Evolutionary conservation across 2,329 filamentous ascomycete genomes (phyloP), one percentile per base, ranked within the genome.

Genomic region (Diaporthe amygdali): DNA sequence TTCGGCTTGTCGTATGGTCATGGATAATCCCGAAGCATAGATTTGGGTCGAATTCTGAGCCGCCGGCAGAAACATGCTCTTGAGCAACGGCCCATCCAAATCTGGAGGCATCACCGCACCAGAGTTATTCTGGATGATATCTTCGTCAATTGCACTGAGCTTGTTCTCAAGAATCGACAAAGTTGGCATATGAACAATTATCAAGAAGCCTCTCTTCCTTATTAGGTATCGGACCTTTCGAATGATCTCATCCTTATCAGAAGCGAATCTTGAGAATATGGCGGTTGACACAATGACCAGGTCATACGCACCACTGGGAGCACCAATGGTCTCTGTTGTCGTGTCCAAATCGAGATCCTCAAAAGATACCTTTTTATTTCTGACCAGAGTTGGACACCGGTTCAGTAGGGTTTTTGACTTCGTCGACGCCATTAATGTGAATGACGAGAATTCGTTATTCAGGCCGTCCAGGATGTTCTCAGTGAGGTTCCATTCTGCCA

Each of bases 1-100:
- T 5, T 22, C 5, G 2, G 80, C 75, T 64, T 84, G 83, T 12
- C 83, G 79, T 9, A 85, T 76, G 25, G 77, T 79, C n/a, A 85
- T 68, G 1, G 79, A 78, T 52, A 79, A 81, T 1, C 82, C 82
- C 0, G 77, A 73, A 3, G 76, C 71, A 37, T 76, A 78, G 17
- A 73, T 76, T 56, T 84, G 81, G 46, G 81, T 75, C 0, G 80
- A 78, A 49, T 81, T 78, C 20, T 74, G 76, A 1, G 78, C 77
- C 0, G 77, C 68, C n/a, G 73, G 70, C 4, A 73, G 66, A 39
- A 85, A 85, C 0, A 80, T 82, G 30, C 74, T 78, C 6, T 70
- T 61, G 1, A 82, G 77, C 0, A 84, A 77, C 1, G 79, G 34
- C 14, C 80, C 78, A 0, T 78, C 76, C 80, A 80, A 83, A 46